phyloP scores from a whole-genome alignment of 345 rosid species.

The rapeseed (Brassica napus) region Da-Ae NC_063452.1:53273001-53273500 shows the following conservation, averaged over 20 bases:
- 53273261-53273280: conserved; percentile 18
- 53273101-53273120: not conserved
- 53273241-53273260: conserved; percentile 26
- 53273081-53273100: not conserved
- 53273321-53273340: conserved; percentile 23
- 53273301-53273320: conserved; percentile 28
- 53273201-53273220: conserved; percentile 30
- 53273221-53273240: conserved; percentile 26
- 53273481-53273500: not conserved
- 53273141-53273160: conserved; percentile 24
- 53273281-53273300: conserved; percentile 14
- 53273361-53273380: not conserved
- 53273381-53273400: not conserved
- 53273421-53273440: not conserved
- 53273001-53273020: conserved; percentile 18
- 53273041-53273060: conserved; percentile 25
- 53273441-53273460: not conserved
- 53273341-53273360: conserved; percentile 15
- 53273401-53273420: not conserved
- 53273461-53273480: not conserved
- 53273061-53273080: conserved; percentile 24
- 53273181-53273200: conserved; percentile 24
- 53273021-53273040: conserved; percentile 18
- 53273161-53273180: conserved; percentile 24
- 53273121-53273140: not conserved